Base-by-base conservation (phyloP, 2,329 filamentous ascomycete species). In the Zalaria obscura region DNA sequence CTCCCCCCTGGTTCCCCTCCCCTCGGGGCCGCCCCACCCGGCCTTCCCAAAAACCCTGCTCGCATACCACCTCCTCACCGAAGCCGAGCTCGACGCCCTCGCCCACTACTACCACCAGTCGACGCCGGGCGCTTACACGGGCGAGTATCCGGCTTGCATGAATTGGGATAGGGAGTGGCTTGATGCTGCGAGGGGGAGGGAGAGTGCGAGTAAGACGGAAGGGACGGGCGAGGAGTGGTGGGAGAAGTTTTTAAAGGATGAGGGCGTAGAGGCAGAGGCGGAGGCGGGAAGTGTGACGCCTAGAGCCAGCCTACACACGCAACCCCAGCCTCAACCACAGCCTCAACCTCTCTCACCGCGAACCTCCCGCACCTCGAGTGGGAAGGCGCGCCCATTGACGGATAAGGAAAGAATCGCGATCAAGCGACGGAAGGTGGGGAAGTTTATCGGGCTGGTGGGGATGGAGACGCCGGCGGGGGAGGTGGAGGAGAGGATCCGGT, bases 51-150 rank as follows among this genome's bases (percentile, higher is more conserved):
- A 55, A 18, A 82, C 75, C 3, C 67, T 86, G 41, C 74, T 87
- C 36, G 70, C 73, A 55, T 84, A 82, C 62, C 83, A 80, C 71
- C 75, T 86, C 28, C 70, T 87, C 32, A 86, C 79, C 10, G 78
- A 83, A 56, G 62, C 62, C 27, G 69, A 87, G 60, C 75, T 85
- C 41, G 81, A 87, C 62, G 64, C 66, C 41, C 69, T 87, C 34
- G 81, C 81, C 3, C 65, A 70, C 49, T 84, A 81, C 61, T 87
- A 86, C 65, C 78, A 83, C 62, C 82, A 87, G 63, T 69, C 69
- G 44, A 73, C 69, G 1, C 75, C 73, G 1, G 64, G 64, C 44
- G 54, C 57, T n/a, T 75, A 67, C 64, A 70, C 71, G 2, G 49
- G 57, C 39, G 66, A 72, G 45, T 87, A 87, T 56, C 82, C 82